Evolutionary conservation across 495 filamentous ascomycete species (phyloP).

Genomic region (Talaromyces thailandensis): DNA sequence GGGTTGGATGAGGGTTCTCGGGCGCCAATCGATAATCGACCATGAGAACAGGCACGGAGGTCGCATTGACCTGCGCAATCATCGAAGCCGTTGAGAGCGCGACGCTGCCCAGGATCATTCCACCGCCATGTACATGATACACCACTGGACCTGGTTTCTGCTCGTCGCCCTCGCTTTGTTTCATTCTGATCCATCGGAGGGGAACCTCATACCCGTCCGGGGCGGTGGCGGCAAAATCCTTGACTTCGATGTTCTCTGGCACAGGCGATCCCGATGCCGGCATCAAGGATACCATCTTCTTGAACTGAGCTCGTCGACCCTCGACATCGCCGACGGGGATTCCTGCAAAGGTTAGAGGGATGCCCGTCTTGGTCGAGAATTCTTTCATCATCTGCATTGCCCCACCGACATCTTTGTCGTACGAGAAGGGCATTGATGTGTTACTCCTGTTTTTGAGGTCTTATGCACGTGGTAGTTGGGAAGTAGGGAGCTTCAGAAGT

Average conservation of each 20-base stretch:
- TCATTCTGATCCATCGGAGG: neutral
- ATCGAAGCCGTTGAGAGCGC: neutral
- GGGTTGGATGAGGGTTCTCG: conserved; percentile 22
- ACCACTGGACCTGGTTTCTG: neutral
- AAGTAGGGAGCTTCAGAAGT: neutral
- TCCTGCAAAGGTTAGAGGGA: neutral
- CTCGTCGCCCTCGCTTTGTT: neutral
- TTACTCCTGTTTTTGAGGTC: neutral
- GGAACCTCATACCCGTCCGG: neutral
- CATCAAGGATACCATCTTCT: neutral
- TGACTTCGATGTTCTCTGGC: neutral
- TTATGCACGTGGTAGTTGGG: neutral
- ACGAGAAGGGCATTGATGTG: neutral
- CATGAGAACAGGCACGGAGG: conserved; percentile 10
- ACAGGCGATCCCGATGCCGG: neutral
- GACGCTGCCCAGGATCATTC: neutral
- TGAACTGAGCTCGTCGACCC: neutral
- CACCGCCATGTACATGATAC: neutral
- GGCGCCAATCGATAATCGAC: conserved; percentile 29
- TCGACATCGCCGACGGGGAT: neutral
- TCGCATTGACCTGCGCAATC: neutral
- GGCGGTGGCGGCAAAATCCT: neutral
- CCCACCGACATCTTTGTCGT: neutral
- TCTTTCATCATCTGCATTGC: neutral
- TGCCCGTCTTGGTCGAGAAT: neutral